Base-by-base conservation (phyloP, 768 basidiomycete genomes). In the Tulasnella calospora region DNA sequence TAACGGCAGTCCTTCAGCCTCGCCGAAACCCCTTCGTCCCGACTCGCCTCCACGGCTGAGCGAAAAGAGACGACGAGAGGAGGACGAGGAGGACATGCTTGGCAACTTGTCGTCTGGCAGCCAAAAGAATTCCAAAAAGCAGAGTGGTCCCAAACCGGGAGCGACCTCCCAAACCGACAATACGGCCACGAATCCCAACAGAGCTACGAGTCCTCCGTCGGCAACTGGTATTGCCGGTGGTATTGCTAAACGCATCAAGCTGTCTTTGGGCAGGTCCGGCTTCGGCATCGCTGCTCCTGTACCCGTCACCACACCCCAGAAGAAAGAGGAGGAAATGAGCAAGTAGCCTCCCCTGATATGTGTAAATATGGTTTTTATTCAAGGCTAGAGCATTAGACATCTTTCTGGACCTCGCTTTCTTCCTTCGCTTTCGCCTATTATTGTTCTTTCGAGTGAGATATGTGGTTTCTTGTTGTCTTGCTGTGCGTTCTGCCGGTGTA, bases 41-140 rank as follows among this genome's bases (percentile, higher is more conserved):
- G 82, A 71, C 81, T 86, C 86, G 1, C 84, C 87, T 4, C 85
- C 89, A 83, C 88, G 90, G 69, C 85, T 90, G 73, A 86, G 89
- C 33, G 91, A 91, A 82, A 94, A 94, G 84, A 88, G 93, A 79
- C 87, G 90, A 82, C 85, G 93, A 46, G 84, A 85, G 82, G 89
- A 88, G 44, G 90, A 90, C 5, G 93, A 92, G 23, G 92, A 93
- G 78, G 90, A 90, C 82, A 83, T 88, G 81, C 83, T 94, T 71
- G 90, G 88, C 75, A 88, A 89, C 72, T 86, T 94, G 71, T 87
- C 87, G 9, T 85, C 80, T 79, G 83, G 89, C 21, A 88, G 88
- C 74, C 80, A 82, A 69, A 86, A 87, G 81, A 90, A 88, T 82
- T 86, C 84, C 51, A 83, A 83, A 80, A 76, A 76, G 74, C 79